Conservation (phyloP, 1,284 basidiomycete genomes). For the Austroboletus novae-zelandiae region DNA sequence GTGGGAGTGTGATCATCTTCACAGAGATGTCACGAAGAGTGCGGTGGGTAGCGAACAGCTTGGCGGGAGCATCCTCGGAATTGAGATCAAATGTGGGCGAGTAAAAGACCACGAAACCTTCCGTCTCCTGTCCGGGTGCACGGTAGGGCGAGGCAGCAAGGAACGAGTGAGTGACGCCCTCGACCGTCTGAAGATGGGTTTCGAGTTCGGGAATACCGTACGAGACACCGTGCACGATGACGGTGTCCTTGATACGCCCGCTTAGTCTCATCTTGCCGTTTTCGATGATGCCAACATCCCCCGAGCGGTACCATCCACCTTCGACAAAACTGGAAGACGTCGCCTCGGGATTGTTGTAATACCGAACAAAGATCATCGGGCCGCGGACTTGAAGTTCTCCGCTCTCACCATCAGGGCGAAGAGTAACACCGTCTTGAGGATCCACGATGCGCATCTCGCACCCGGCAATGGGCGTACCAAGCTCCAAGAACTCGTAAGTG, state of each 20-base stretch:
- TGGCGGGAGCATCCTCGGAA: conserved; percentile 18
- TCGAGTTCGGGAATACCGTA: conserved; percentile 42
- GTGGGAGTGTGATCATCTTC: conserved; percentile 26
- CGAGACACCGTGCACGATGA: conserved; percentile 48
- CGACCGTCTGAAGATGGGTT: conserved; percentile 39
- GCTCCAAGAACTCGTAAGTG: conserved; percentile 28
- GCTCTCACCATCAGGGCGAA: conserved; percentile 26
- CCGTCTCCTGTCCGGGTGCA: conserved; percentile 32
- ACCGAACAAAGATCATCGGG: conserved; percentile 39
- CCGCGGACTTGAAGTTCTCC: conserved; percentile 41
- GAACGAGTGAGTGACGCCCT: conserved; percentile 38
- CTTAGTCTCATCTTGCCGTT: conserved; percentile 39
- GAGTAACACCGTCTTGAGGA: conserved; percentile 29
- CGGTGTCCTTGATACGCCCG: conserved; percentile 44
- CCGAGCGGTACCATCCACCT: conserved; percentile 45
- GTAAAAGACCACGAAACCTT: conserved; percentile 33
- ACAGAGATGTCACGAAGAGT: conserved; percentile 20
- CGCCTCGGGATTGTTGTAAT: conserved; percentile 40
- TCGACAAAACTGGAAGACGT: conserved; percentile 38
- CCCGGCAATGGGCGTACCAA: conserved; percentile 26
- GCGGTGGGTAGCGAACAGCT: conserved; percentile 17
- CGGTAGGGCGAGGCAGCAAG: conserved; percentile 38
- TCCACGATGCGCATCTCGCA: conserved; percentile 35
- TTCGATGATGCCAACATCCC: conserved; percentile 39
- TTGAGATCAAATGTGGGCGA: conserved; percentile 26